These are phyloP conservation scores for Alternaria burnsii DNA, from an alignment of 2,329 filamentous ascomycete genomes.

Conservation along the genomic window DNA sequence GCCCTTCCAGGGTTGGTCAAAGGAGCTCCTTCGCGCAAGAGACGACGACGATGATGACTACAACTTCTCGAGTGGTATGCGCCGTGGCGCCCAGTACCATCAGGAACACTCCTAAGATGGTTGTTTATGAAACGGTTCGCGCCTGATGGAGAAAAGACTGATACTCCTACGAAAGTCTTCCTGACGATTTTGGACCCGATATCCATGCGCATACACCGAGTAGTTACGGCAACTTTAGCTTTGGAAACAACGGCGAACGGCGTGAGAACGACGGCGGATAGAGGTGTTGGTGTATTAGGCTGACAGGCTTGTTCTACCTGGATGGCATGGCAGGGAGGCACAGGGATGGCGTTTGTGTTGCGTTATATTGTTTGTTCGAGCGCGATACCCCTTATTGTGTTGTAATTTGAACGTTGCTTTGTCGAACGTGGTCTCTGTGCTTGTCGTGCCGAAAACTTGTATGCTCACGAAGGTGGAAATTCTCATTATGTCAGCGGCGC, in stretches of 20 bases:
- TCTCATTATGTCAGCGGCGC: background rate
- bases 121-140: background rate
- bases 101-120: conserved; percentile 5
- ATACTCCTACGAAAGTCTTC: background rate
- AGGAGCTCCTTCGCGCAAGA: conserved; percentile 43
- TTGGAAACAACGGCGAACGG: background rate
- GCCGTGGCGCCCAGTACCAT: conserved; percentile 25
- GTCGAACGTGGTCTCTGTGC: background rate
- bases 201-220: background rate
- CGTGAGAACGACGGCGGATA: background rate
- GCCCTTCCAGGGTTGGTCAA: conserved; percentile 48
- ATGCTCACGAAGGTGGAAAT: background rate
- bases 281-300: background rate
- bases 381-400: background rate
- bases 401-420: background rate
- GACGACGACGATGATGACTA: conserved; percentile 49
- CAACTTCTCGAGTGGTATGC: conserved; percentile 42
- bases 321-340: background rate
- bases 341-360: background rate
- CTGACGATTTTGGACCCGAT: background rate
- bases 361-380: background rate
- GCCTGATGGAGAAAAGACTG: background rate
- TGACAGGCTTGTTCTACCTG: background rate
- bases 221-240: background rate
- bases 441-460: background rate